Evolutionary conservation across 768 basidiomycete species (phyloP), one percentile per base, ranked within the genome.

Genomic region (Boletus vermiculosoides): DNA sequence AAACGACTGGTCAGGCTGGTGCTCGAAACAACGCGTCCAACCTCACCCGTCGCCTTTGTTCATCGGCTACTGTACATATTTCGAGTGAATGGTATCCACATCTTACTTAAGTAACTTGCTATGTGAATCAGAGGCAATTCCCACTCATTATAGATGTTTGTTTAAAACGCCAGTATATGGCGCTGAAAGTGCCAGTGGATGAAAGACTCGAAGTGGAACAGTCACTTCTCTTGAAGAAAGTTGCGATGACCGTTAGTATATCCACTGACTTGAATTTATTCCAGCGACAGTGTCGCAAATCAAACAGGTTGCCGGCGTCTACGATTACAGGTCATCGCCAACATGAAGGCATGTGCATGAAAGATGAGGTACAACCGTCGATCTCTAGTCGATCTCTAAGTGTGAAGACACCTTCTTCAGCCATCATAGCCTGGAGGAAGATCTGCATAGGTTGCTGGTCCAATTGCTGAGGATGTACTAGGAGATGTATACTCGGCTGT

Each of bases 41-140:
- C 49, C 72, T 57, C 60, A 83, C 89, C 90, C 47, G 85, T 88
- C 4, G 86, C 82, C 58, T n/a, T 81, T 80, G 60, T 68, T 78
- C 76, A 89, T 78, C 39, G n/a, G n/a, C n/a, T n/a, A n/a, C n/a
- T n/a, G n/a, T n/a, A n/a, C n/a, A n/a, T n/a, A n/a, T n/a, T n/a
- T n/a, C n/a, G n/a, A n/a, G n/a, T n/a, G n/a, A n/a, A n/a, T n/a
- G n/a, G n/a, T n/a, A n/a, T n/a, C n/a, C n/a, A n/a, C n/a, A n/a
- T n/a, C n/a, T n/a, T n/a, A n/a, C n/a, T n/a, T n/a, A n/a, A n/a
- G n/a, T n/a, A n/a, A n/a, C n/a, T n/a, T n/a, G n/a, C n/a, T n/a
- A n/a, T n/a, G n/a, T n/a, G n/a, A n/a, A n/a, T n/a, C n/a, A n/a
- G n/a, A n/a, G n/a, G n/a, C n/a, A n/a, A n/a, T n/a, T n/a, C n/a